Percentiles rank a stretch among this genome's conserved stretches.
Evolutionary conservation across 345 rosid genomes (phyloP).

Genomic region (Ailanthus altissimus): DNA sequence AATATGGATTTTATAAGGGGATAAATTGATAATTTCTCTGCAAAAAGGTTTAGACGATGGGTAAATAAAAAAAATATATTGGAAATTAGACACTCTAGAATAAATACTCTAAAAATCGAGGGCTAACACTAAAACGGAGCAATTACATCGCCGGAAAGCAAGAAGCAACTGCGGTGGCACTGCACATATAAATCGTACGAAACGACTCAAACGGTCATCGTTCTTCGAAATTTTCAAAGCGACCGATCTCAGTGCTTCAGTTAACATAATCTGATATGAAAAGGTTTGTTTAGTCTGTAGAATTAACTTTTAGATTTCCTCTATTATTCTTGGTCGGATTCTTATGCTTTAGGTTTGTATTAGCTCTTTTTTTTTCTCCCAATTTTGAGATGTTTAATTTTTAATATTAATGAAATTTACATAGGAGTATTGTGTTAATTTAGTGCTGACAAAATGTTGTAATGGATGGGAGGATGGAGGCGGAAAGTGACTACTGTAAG

Average conservation of each 20-base stretch:
- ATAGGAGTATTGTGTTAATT: not conserved
- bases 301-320: not conserved
- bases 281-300: not conserved
- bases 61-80: not conserved
- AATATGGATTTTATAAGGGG: no score
- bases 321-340: not conserved
- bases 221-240: not conserved
- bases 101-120: not conserved
- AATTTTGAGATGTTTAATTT: not conserved
- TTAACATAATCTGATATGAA: not conserved
- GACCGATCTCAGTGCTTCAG: not conserved
- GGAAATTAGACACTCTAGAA: not conserved
- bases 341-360: not conserved
- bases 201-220: not conserved
- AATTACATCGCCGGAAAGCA: not conserved
- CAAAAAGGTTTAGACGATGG: not conserved
- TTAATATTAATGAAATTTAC: not conserved
- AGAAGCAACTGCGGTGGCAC: not conserved
- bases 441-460: constrained; percentile 48
- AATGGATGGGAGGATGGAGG: constrained; percentile 97
- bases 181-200: not conserved
- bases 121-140: not conserved
- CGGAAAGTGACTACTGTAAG: constrained; percentile 74
- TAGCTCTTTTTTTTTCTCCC: not conserved
- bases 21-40: no score